Conservation (phyloP, 345 rosid species). For the Boechera divaricarpa region DNA sequence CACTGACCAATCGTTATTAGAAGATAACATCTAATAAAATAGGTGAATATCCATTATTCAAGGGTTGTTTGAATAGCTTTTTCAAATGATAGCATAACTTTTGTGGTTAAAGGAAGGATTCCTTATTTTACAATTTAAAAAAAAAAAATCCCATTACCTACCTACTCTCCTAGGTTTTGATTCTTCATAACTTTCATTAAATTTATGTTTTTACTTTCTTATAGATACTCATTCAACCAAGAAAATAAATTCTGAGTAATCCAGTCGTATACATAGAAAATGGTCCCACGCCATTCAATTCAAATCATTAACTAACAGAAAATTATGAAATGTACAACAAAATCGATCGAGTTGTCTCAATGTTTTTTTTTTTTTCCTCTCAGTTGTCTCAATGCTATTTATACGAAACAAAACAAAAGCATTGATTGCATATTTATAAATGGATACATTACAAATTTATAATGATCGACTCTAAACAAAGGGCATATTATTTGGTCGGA, state of each 20-base stretch:
- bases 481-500: not conserved
- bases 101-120: conserved; percentile 8
- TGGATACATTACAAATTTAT: not conserved
- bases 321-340: conserved; percentile 7
- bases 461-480: not conserved
- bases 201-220: not conserved
- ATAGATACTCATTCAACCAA: conserved; percentile 12
- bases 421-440: not conserved
- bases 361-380: not conserved
- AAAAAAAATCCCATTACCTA: not conserved
- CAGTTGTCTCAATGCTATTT: conserved; percentile 12
- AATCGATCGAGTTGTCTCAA: conserved; percentile 24
- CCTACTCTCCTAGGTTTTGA: conserved; percentile 36
- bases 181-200: not conserved
- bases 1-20: conserved; percentile 24
- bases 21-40: conserved; percentile 25
- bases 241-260: not conserved
- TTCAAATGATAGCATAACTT: conserved; percentile 16
- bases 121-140: not conserved
- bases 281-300: conserved; percentile 33
- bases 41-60: conserved; percentile 24
- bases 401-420: conserved; percentile 17
- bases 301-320: conserved; percentile 31
- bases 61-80: not conserved
- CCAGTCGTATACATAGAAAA: conserved; percentile 4